Percentiles rank a stretch among this genome's conserved stretches.
Evolutionary conservation across 495 filamentous ascomycete species (phyloP).

Genomic region (Aspergillus affinis): DNA sequence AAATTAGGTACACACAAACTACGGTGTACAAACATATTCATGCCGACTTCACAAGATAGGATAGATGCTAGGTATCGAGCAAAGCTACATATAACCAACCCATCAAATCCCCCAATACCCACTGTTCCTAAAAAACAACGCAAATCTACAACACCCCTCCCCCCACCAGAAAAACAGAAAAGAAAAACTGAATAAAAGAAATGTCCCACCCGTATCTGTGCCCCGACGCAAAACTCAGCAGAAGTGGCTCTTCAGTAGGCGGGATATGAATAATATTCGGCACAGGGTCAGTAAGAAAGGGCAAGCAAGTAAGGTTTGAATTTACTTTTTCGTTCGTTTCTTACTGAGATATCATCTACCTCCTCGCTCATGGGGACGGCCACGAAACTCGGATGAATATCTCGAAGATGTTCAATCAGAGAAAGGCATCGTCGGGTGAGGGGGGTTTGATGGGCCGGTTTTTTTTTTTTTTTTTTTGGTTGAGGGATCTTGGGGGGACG

Average conservation of each 20-base stretch:
- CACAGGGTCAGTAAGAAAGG: slow-evolving; percentile 17
- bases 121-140: neutral
- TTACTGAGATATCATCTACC: slow-evolving; percentile 35
- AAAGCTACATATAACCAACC: neutral
- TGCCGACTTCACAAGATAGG: neutral
- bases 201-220: slow-evolving; percentile 98
- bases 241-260: slow-evolving; percentile 88
- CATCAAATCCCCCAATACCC: neutral
- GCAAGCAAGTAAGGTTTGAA: neutral
- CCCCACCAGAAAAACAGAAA: slow-evolving; percentile 1
- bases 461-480: neutral
- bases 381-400: slow-evolving; percentile 22
- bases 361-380: slow-evolving; percentile 42
- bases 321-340: slow-evolving; percentile 6
- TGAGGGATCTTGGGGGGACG: neutral
- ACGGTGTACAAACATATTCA: too few relatives aligned
- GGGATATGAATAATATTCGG: slow-evolving; percentile 42
- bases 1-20: too few relatives aligned
- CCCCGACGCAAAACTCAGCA: slow-evolving; percentile 70
- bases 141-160: neutral
- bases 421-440: slow-evolving; percentile 31
- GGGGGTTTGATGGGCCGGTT: slow-evolving; percentile 44
- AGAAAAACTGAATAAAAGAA: neutral
- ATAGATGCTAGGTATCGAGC: too few relatives aligned
- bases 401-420: slow-evolving; percentile 21